Evolutionary conservation across 2,329 filamentous ascomycete species (phyloP).

Genomic region (Polychaeton citri): DNA sequence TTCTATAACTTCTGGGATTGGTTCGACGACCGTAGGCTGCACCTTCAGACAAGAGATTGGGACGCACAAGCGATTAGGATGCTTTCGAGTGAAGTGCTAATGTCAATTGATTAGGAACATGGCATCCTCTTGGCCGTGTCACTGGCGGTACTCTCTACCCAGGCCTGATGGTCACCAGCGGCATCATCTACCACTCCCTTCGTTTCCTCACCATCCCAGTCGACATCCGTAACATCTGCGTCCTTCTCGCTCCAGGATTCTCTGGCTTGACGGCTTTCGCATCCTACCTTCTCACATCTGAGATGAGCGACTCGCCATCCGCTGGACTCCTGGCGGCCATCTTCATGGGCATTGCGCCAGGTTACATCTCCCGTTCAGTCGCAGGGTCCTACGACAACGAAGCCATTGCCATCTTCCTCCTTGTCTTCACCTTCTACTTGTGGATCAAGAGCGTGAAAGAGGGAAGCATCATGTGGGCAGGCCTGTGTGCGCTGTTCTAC

Average conservation of each 20-base stretch:
- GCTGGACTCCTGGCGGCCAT: conserved; percentile 85
- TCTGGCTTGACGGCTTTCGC: conserved; percentile 89
- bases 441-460: conserved; percentile 99
- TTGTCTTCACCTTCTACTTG: conserved; percentile 96
- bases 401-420: conserved; percentile 95
- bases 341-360: conserved; percentile 96
- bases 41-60: not conserved
- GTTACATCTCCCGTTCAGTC: conserved; percentile 95
- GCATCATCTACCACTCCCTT: conserved; percentile 87
- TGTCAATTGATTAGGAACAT: conserved; percentile 59
- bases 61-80: not conserved
- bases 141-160: conserved; percentile 98
- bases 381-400: conserved; percentile 99
- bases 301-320: conserved; percentile 91
- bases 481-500: conserved; percentile 87
- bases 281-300: conserved; percentile 86
- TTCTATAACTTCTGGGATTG: conserved; percentile 99
- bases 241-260: conserved; percentile 85
- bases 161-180: conserved; percentile 97
- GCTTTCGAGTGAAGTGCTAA: too few relatives aligned
- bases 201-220: conserved; percentile 80
- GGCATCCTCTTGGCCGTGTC: conserved; percentile 95
- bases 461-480: conserved; percentile 93
- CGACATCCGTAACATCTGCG: conserved; percentile 97
- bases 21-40: conserved; percentile 87